Base-by-base conservation (phyloP, 345 rosid species). In the Salix exigua region DNA sequence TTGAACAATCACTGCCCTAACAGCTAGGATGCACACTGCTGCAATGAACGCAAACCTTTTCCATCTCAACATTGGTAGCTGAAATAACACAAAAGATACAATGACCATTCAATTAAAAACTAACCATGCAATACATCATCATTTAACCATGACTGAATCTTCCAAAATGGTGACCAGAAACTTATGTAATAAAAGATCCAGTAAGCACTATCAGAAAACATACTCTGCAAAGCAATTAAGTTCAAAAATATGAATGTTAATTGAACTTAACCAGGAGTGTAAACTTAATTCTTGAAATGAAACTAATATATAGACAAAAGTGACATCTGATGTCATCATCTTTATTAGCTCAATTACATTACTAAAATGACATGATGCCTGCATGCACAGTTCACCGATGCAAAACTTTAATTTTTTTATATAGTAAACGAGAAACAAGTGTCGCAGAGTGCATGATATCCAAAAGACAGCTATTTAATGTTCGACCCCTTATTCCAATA, bases 31-130 rank as follows among this genome's bases (percentile, higher is more conserved):
- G 88, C 99, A 95, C 90, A 95, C 80, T 2, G 99, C 99, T 26
- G 99, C 99, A 76, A 89, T 87, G 82, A 93, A 82, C 68, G 99
- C 99, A 84, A 84, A 95, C 84, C 92, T 88, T 86, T 95, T 95
- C 99, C 99, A 95, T 88, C 97, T 79, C 78, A 95, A 80, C 35
- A 95, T 77, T 26, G 97, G 99, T 83, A 95, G 76, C 99, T 95
- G 86, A 75, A 83, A 87, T 66, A 77, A 72, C 40, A 55, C 12
- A 65, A 64, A 64, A 70, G 33, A 71, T 77, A 26, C 26, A 46
- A 51, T 66, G 61, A 50, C 40, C 68, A 70, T 61, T 42, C 33
- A 19, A 30, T 44, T 38, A 68, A 30, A 55, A 68, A 30, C 35
- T 40, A 68, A 60, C 7, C 3, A 42, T 23, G 1, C 19, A 16